Evolutionary conservation across 257 asterid species (phyloP), one percentile per base, ranked within the genome.

Genomic region (Petrea volubilis): DNA sequence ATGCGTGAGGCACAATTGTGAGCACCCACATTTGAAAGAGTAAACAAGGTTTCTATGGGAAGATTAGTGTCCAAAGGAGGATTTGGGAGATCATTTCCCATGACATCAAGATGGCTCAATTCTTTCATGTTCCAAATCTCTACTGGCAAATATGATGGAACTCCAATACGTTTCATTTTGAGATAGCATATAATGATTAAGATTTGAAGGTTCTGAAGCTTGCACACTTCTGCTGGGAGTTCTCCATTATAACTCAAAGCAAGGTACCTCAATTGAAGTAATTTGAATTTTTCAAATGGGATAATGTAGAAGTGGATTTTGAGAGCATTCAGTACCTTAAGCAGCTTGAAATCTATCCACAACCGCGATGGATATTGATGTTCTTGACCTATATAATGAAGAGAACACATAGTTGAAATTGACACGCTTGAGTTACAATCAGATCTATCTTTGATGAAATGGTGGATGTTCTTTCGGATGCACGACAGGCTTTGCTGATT

Each of bases 51-150:
- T 20, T 14, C 23, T 1, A 65, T 2, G 36, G n/a, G 0, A n/a
- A 27, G 9, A 3, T 31, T 18, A 25, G n/a, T 9, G 6, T 31
- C 36, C 6, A 38, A 7, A 38, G 24, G 12, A 36, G 77, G 72
- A 21, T 61, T 63, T 21, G 73, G 68, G 3, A 72, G 29, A 53
- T 59, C 61, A 3, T 12, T n/a, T 17, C 65, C 65, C 25, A 15
- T 15, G 44, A 68, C 27, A 0, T 72, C 3, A 5, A 78, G 57
- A 56, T 78, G 78, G 62, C 66, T 67, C 43, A 78, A 46, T 21
- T 46, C 7, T 0, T 46, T 33, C 58, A 78, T 0, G 0, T 60
- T 17, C 78, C 78, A 72, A 1, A 77, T 43, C 36, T 40, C 69
- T 12, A 18, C 0, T 10, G 77, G 69, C 2, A 70, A 64, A 25